Conservation (phyloP, 192 early-diverging fungal species). For the Pecoramyces ruminantium region DNA sequence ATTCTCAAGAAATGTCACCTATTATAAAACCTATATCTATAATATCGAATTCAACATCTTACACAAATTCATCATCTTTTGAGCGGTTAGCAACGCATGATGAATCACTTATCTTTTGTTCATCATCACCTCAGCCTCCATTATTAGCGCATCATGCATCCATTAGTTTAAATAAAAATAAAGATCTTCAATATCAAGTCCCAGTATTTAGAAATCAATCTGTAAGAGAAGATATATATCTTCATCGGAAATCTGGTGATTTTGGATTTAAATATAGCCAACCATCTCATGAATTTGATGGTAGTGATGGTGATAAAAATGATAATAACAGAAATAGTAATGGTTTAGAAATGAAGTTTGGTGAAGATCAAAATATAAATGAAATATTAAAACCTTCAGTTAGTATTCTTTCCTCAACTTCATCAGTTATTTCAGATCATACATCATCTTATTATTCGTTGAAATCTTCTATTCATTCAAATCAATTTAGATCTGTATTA, state of each 20-base stretch:
- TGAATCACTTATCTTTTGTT: not conserved
- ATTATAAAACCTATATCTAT: not conserved
- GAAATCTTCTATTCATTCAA: no score
- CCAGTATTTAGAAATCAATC: not conserved
- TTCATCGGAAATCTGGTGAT: not conserved
- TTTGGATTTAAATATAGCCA: not conserved
- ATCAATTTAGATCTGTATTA: no score
- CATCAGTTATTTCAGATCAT: no score
- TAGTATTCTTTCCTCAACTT: no score
- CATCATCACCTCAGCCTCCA: not conserved
- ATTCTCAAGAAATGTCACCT: not conserved
- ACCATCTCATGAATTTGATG: not conserved
- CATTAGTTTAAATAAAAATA: not conserved
- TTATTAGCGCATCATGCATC: not conserved
- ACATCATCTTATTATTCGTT: no score
- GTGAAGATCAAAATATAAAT: no score
- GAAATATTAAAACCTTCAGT: no score
- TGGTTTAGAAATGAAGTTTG: no score
- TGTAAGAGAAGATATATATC: not conserved
- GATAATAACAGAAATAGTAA: no score
- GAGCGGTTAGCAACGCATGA: not conserved
- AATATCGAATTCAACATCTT: not conserved
- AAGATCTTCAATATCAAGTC: not conserved
- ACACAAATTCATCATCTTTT: not conserved
- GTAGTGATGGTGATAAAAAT: not conserved